Evolutionary conservation across 2,329 filamentous ascomycete species (phyloP).

Genomic region (Neofusicoccum parvum): DNA sequence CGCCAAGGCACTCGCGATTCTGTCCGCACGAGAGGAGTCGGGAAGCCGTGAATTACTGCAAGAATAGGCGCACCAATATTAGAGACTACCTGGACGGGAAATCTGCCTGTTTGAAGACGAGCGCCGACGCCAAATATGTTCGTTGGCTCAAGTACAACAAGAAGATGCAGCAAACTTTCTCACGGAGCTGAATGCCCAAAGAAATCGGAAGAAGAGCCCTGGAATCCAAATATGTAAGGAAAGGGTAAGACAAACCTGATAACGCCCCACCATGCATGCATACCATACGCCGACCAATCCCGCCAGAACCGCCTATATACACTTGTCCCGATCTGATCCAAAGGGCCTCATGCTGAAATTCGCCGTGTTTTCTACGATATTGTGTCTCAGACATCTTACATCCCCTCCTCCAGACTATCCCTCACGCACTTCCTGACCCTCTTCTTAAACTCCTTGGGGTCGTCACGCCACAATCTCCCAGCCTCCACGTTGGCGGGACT

Average conservation of each 20-base stretch:
- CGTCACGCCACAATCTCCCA: constrained; percentile 92
- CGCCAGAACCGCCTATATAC: constrained; percentile 1
- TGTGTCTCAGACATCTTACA: neutral
- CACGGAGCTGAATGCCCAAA: neutral
- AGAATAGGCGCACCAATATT: neutral
- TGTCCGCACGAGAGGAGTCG: too few relatives aligned
- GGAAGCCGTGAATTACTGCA: neutral
- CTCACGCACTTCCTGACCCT: constrained; percentile 82
- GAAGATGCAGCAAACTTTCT: neutral
- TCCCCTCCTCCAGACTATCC: constrained; percentile 39
- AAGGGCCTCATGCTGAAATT: neutral
- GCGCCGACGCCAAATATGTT: neutral
- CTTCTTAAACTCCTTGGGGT: constrained; percentile 79
- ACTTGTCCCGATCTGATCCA: neutral
- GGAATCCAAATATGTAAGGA: neutral
- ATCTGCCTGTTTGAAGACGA: neutral
- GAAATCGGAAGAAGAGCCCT: neutral
- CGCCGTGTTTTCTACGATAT: neutral
- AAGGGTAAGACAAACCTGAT: neutral
- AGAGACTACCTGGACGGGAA: neutral
- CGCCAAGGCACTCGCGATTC: too few relatives aligned
- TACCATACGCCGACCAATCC: neutral
- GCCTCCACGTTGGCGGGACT: constrained; percentile 95
- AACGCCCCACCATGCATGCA: constrained; percentile 15
- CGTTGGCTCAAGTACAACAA: neutral